Evolutionary conservation across 129 eudicot species (phyloP), one percentile per base, ranked within the genome.

Genomic region (Saussurea involucrata): DNA sequence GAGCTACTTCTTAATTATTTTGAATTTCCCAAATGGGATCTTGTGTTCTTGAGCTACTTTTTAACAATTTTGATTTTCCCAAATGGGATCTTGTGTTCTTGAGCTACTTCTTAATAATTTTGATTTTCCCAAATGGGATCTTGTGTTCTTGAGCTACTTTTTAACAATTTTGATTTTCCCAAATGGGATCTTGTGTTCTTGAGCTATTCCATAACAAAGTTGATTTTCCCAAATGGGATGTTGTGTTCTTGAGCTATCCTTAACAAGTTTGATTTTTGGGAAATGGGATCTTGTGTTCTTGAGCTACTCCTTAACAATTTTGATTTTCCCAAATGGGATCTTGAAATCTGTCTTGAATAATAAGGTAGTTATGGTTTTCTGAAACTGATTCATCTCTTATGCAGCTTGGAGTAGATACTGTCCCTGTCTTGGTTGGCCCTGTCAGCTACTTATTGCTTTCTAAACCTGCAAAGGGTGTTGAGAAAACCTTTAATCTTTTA

Each of bases 401-500:
- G 61, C 61, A 53, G 61, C 95, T 76, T 36, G 95, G 95, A 61
- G 89, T 89, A 0, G 92, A 89, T 65, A 87, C 95, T 33, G 92
- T 89, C 60, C 95, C 95, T 29, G 84, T 85, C 20, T 89, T 89
- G 69, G 79, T 89, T 68, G 95, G 95, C 76, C 95, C 95, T n/a
- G 92, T 89, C 66, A 80, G 92, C 61, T 89, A 87, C 84, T 85
- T 89, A 85, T 75, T 87, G 86, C 79, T 87, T 24, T 85, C 95
- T 4, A 89, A 89, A 82, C 89, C 92, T 80, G 95, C 95, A 24
- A 89, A 53, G 22, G 61, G 61, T 53, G 61, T 53, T n/a, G 61
- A 53, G 61, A 53, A 53, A n/a, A 53, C 61, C 7, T 89, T 87
- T 78, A 40, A 78, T 33, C 88, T 85, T 73, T 85, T 89, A 12